Conservation (phyloP, 2,329 filamentous ascomycete genomes). For the Sphaceloma murrayae region DNA sequence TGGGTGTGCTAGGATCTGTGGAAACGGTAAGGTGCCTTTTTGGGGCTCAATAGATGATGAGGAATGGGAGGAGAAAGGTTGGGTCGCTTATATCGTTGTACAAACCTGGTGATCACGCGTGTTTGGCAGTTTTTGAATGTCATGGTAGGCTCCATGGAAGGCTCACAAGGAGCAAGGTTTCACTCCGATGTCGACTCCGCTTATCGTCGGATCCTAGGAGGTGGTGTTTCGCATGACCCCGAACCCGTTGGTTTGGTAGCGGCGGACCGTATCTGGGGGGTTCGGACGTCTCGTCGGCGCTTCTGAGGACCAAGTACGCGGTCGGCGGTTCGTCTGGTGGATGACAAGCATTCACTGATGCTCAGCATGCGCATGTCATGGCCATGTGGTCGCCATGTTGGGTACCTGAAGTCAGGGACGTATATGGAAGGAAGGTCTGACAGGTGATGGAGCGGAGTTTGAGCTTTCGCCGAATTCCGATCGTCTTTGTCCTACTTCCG, state of each 20-base stretch:
- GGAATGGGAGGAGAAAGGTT: neutral
- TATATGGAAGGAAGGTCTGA: no score
- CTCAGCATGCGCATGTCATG: no score
- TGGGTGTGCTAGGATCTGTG: no score
- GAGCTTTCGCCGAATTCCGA: neutral
- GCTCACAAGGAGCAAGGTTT: no score
- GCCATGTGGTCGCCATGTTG: no score
- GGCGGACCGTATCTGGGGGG: neutral
- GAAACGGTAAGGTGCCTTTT: no score
- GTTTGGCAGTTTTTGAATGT: neutral
- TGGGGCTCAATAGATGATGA: neutral
- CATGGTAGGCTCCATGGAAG: conserved; percentile 4
- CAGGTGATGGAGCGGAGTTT: neutral
- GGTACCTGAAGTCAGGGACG: no score
- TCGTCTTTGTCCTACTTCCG: no score
- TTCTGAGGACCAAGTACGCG: neutral
- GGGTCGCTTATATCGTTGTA: neutral
- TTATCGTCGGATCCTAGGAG: neutral
- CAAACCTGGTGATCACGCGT: conserved; percentile 4
- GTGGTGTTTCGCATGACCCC: neutral
- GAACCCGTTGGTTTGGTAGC: conserved; percentile 1
- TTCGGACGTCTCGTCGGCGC: neutral
- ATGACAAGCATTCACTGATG: no score
- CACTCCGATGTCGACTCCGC: conserved; percentile 11
- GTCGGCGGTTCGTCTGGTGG: no score